Conservation (phyloP, 257 asterid species). For the Osmanthus fragrans region DNA sequence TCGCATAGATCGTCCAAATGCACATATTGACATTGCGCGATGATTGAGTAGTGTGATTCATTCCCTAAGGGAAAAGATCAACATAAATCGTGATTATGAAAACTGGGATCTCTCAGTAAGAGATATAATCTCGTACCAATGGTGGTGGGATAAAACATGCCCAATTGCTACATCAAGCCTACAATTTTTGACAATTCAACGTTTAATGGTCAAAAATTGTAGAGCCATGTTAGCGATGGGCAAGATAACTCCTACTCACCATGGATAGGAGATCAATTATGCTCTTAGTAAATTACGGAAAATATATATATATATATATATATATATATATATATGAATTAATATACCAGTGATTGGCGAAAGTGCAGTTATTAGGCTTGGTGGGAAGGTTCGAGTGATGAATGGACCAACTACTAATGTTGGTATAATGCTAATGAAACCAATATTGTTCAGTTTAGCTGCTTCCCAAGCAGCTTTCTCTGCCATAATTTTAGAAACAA, state of each 20-base stretch:
- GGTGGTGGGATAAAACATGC: too few species aligned
- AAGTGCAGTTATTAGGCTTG: conserved; percentile 86
- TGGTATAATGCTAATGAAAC: conserved; percentile 79
- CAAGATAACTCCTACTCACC: too few species aligned
- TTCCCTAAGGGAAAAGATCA: conserved; percentile 47
- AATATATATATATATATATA: too few species aligned
- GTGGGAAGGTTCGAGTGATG: conserved; percentile 74
- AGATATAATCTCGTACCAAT: too few species aligned
- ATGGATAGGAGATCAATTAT: too few species aligned
- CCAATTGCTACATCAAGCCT: too few species aligned
- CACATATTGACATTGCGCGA: conserved; percentile 83
- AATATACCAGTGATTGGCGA: conserved; percentile 69
- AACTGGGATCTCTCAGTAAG: not conserved
- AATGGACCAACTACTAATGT: conserved; percentile 89
- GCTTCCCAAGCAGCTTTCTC: conserved; percentile 72
- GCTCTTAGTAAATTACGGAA: too few species aligned
- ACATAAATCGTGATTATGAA: not conserved
- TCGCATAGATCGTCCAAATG: conserved; percentile 86
- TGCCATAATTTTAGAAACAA: conserved; percentile 74
- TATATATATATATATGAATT: not conserved
- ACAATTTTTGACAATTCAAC: too few species aligned
- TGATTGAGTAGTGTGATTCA: conserved; percentile 79
- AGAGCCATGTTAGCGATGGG: too few species aligned
- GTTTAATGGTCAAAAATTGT: too few species aligned
- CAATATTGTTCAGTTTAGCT: conserved; percentile 56